Percentiles rank a stretch among this genome's conserved stretches.
Conservation (phyloP, 1,284 basidiomycete genomes). For the Leccinum ponderosum region DNA sequence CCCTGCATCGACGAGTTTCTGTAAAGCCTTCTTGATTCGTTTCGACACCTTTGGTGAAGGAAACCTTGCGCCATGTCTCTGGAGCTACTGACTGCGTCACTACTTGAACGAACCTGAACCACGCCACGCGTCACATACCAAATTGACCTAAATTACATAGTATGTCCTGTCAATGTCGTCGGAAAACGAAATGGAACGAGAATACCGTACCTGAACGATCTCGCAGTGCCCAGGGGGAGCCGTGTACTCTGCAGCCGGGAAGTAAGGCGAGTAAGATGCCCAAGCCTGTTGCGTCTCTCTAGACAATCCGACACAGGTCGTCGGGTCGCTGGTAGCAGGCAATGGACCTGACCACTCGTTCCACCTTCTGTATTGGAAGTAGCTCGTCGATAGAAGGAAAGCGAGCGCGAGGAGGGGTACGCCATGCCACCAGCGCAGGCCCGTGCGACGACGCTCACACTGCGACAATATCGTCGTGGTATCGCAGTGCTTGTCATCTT, state of each 20-base stretch:
- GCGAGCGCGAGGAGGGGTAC: neutral
- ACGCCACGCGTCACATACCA: slow-evolving; percentile 43
- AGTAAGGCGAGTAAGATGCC: slow-evolving; percentile 64
- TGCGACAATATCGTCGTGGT: neutral
- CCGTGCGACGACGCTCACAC: neutral
- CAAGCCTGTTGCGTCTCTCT: slow-evolving; percentile 40
- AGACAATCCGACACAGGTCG: slow-evolving; percentile 12
- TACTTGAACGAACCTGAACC: neutral
- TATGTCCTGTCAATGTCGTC: neutral
- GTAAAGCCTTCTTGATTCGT: slow-evolving; percentile 50
- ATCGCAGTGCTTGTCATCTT: neutral
- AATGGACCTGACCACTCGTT: neutral
- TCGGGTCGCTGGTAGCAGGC: neutral
- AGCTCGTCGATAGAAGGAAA: neutral
- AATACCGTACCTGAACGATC: slow-evolving; percentile 50
- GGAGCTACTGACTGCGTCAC: slow-evolving; percentile 45
- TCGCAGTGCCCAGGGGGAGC: slow-evolving; percentile 49
- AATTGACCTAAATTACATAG: slow-evolving; percentile 50
- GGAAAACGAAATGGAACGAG: neutral
- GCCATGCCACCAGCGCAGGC: neutral
- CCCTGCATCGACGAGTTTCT: slow-evolving; percentile 50
- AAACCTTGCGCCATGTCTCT: slow-evolving; percentile 82
- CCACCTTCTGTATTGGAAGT: neutral
- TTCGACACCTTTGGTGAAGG: slow-evolving; percentile 58
- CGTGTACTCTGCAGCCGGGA: slow-evolving; percentile 47